A percentile compares a stretch with the other conserved stretches of the same genome.
Evolutionary conservation across 129 eudicot genomes (phyloP).

Genomic region (sunflower (Helianthus annuus)): HanXRQr2.0-SUNRISE NC_035444.2:51641129-51641628

Average conservation of each 20-base stretch:
- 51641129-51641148: conserved; percentile 14
- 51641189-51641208: neutral
- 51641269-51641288: conserved; percentile 11
- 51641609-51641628: conserved; percentile 24
- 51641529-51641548: neutral
- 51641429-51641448: conserved; percentile 21
- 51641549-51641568: neutral
- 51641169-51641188: neutral
- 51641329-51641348: conserved; percentile 22
- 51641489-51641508: conserved; percentile 12
- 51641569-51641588: conserved; percentile 13
- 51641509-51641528: conserved; percentile 11
- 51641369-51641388: neutral
- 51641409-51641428: conserved; percentile 23
- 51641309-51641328: neutral
- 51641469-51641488: conserved; percentile 19
- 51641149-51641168: neutral
- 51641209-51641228: neutral
- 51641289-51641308: conserved; percentile 2
- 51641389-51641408: conserved; percentile 2
- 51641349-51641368: conserved; percentile 24
- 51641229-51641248: neutral
- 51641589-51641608: conserved; percentile 14
- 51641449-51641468: conserved; percentile 23
- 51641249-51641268: conserved; percentile 5